Evolutionary conservation across 176 grass and related monocot species (phyloP).

Genomic region (Zoysia japonica): DNA sequence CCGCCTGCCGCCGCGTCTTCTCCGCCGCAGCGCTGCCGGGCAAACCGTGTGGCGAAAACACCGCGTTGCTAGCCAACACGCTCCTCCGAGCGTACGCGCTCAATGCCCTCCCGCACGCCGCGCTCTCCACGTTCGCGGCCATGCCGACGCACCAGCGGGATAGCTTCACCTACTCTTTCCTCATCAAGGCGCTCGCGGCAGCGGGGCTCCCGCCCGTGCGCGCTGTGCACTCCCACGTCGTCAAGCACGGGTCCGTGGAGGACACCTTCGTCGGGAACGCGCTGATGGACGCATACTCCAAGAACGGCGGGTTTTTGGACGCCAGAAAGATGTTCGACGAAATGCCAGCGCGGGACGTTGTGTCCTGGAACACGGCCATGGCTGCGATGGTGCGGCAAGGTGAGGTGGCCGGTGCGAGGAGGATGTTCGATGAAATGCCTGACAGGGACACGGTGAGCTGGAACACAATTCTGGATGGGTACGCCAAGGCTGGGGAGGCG

Average conservation of each 20-base stretch:
- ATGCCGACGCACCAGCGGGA: slow-evolving; percentile 53
- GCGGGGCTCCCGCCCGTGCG: slow-evolving; percentile 34
- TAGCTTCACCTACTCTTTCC: slow-evolving; percentile 70
- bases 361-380: slow-evolving; percentile 68
- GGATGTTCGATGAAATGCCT: slow-evolving; percentile 68
- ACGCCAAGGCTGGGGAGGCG: slow-evolving; percentile 56
- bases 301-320: slow-evolving; percentile 29
- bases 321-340: slow-evolving; percentile 52
- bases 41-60: not conserved
- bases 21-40: slow-evolving; percentile 33
- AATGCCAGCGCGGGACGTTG: slow-evolving; percentile 46
- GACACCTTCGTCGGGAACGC: slow-evolving; percentile 72
- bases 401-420: slow-evolving; percentile 39
- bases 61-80: slow-evolving; percentile 54
- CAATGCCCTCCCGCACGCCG: slow-evolving; percentile 38
- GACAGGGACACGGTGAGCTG: slow-evolving; percentile 69
- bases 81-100: slow-evolving; percentile 68
- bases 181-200: slow-evolving; percentile 57
- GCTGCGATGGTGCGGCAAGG: slow-evolving; percentile 49
- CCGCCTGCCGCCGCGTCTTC: slow-evolving; percentile 50
- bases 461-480: slow-evolving; percentile 73
- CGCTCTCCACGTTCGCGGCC: slow-evolving; percentile 51
- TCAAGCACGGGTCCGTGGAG: slow-evolving; percentile 55
- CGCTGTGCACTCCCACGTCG: slow-evolving; percentile 53
- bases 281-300: slow-evolving; percentile 75